Evolutionary conservation across 2,329 filamentous ascomycete species (phyloP), one percentile per base, ranked within the genome.

Genomic region (Penicillium sp.): DNA sequence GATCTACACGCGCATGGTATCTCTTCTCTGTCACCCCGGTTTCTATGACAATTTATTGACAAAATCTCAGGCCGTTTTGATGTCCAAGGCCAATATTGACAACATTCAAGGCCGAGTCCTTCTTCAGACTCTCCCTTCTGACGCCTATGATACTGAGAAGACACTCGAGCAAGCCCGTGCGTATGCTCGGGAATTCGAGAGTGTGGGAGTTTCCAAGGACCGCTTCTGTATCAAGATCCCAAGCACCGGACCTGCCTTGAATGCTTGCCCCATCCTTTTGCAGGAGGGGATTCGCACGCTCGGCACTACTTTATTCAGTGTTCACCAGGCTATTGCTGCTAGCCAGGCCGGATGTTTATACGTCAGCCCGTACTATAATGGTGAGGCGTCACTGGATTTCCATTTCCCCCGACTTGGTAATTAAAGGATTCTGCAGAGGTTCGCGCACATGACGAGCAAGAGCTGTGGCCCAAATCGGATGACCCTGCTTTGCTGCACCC

Each of bases 181-280:
- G 0, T 83, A 81, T 61, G 80, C 77, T 44, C 59, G 64, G 4
- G 80, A 83, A 62, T 81, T 83, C 53, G 73, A 74, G 5, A 72
- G 69, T 4, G 76, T 72, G 2, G 79, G 79, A 1, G 78, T 83
- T 45, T 61, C 73, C 3, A 73, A 77, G 19, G 78, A 81, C 55
- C 73, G 78, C 11, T 81, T 78, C 63, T 80, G 77, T 62, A 81
- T 83, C 73, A 83, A 83, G 67, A 82, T 83, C 25, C 80, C 80
- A 10, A 75, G 74, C 26, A 82, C 80, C 0, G 80, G 80, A 0
- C 75, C 80, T 0, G 80, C 78, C 10, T 65, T 83, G 26, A 79
- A 77, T 52, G 80, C 79, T 0, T 77, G 76, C 27, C 77, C 74
- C 48, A 69, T 75, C 14, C 72, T 83, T 31, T 71, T 71, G 4